Evolutionary conservation across 2,329 filamentous ascomycete species (phyloP).

Genomic region (Lachnellula hyalina): DNA sequence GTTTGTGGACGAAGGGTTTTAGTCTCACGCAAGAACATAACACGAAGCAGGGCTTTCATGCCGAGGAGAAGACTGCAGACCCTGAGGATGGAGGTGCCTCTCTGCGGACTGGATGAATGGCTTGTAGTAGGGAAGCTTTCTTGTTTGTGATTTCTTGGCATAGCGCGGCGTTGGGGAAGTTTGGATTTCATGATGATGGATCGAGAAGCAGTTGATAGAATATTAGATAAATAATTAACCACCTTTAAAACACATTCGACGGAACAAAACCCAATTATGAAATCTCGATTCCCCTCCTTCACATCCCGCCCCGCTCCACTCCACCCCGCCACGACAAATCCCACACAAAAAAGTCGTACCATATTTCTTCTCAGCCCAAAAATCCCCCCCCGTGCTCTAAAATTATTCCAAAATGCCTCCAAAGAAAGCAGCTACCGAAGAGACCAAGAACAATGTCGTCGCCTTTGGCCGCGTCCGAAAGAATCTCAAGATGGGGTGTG

Average conservation of each 20-base stretch:
- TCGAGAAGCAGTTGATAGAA: not conserved
- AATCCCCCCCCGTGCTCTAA: not conserved
- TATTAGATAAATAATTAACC: not conserved
- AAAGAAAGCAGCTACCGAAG: slow-evolving; percentile 35
- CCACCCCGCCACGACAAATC: not conserved
- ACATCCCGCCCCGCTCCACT: not conserved
- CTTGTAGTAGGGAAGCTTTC: not conserved
- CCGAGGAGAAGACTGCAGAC: slow-evolving; percentile 30
- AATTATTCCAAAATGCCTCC: slow-evolving; percentile 33
- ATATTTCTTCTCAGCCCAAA: not conserved
- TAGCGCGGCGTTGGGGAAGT: not conserved
- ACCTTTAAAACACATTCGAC: too few species aligned
- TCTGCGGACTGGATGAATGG: not conserved
- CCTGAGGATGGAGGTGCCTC: slow-evolving; percentile 1
- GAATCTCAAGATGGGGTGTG: slow-evolving; percentile 44
- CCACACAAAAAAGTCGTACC: not conserved
- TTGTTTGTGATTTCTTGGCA: not conserved
- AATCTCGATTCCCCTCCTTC: not conserved
- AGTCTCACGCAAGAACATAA: slow-evolving; percentile 42
- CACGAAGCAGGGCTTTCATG: slow-evolving; percentile 43
- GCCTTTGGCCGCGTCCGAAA: slow-evolving; percentile 41
- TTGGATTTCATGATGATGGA: not conserved
- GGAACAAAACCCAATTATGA: not conserved
- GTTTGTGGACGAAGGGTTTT: slow-evolving; percentile 44
- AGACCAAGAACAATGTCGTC: slow-evolving; percentile 39